phyloP scores from a whole-genome alignment of 1,139 yeast genomes.

The Diutina pseudorugosa region DNA sequence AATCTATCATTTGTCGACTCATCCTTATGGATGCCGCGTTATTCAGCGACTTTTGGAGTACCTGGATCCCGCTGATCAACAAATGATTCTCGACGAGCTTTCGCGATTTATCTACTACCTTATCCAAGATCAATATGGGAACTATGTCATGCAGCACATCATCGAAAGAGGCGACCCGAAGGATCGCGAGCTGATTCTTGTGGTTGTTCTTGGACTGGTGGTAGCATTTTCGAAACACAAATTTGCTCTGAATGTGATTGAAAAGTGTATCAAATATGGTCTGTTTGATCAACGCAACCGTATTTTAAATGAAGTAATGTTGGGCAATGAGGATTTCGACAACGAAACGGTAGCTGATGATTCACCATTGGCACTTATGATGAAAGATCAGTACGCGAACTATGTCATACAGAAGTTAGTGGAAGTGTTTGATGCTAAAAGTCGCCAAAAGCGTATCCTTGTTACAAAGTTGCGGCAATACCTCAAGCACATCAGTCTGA shows the following conservation, averaged over 20 bases:
- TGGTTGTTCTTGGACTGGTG: constrained; percentile 42
- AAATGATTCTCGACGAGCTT: constrained; percentile 55
- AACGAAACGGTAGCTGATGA: constrained; percentile 34
- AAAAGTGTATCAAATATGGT: constrained; percentile 78
- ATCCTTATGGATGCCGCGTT: constrained; percentile 96
- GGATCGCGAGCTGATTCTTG: constrained; percentile 29
- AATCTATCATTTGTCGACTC: constrained; percentile 81
- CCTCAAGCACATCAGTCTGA: constrained; percentile 42
- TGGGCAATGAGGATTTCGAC: constrained; percentile 30
- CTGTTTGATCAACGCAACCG: constrained; percentile 45
- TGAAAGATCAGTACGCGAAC: constrained; percentile 96
- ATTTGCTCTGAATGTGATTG: constrained; percentile 96
- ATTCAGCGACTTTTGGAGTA: constrained; percentile 84
- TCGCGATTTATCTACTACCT: constrained; percentile 62
- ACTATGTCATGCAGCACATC: constrained; percentile 93
- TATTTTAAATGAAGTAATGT: constrained; percentile 52
- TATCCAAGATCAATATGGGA: constrained; percentile 94
- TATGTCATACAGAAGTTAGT: constrained; percentile 92
- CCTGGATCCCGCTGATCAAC: constrained; percentile 51
- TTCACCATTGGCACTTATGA: constrained; percentile 69
- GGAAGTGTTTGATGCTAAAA: constrained; percentile 56
- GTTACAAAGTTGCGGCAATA: constrained; percentile 53
- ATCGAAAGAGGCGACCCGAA: constrained; percentile 62
- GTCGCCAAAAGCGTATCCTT: constrained; percentile 49
- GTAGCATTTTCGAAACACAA: constrained; percentile 85